These are phyloP conservation scores for Cokeromyces recurvatus DNA, from an alignment of 371 early-diverging fungal genomes.

Conservation along the genomic window DNA sequence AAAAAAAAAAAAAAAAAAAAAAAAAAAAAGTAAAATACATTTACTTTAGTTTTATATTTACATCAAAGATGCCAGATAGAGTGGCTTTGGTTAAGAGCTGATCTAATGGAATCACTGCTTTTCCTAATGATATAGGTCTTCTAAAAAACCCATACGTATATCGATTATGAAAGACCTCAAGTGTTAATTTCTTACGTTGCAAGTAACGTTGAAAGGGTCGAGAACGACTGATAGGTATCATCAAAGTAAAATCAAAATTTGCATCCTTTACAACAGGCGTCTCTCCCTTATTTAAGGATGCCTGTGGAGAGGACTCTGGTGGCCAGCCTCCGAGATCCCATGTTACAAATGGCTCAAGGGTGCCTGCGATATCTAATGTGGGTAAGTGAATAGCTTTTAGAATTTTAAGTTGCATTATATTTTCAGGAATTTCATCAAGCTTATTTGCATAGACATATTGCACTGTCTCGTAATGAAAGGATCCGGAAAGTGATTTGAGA, in stretches of 20 bases:
- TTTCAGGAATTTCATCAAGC: slow-evolving; percentile 53
- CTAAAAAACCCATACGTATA: slow-evolving; percentile 58
- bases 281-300: slow-evolving; percentile 61
- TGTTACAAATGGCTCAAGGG: slow-evolving; percentile 61
- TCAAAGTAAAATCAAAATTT: slow-evolving; percentile 55
- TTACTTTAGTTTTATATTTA: slow-evolving; percentile 27
- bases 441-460: slow-evolving; percentile 54
- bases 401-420: slow-evolving; percentile 65
- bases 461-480: slow-evolving; percentile 60
- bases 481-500: slow-evolving; percentile 4
- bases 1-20: too few relatives aligned
- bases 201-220: slow-evolving; percentile 60
- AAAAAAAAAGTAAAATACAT: neutral
- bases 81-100: slow-evolving; percentile 58
- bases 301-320: slow-evolving; percentile 51
- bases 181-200: slow-evolving; percentile 61
- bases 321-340: slow-evolving; percentile 79
- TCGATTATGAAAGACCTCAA: slow-evolving; percentile 67
- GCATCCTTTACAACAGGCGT: slow-evolving; percentile 53
- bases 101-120: slow-evolving; percentile 53
- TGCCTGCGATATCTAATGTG: slow-evolving; percentile 46
- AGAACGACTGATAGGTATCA: slow-evolving; percentile 60
- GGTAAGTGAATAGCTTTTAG: slow-evolving; percentile 53
- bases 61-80: slow-evolving; percentile 64
- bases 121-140: slow-evolving; percentile 59